These are phyloP conservation scores for Macadamia tetraphylla DNA, from an alignment of 164 flowering plant genomes.

Conservation along the genomic window DNA sequence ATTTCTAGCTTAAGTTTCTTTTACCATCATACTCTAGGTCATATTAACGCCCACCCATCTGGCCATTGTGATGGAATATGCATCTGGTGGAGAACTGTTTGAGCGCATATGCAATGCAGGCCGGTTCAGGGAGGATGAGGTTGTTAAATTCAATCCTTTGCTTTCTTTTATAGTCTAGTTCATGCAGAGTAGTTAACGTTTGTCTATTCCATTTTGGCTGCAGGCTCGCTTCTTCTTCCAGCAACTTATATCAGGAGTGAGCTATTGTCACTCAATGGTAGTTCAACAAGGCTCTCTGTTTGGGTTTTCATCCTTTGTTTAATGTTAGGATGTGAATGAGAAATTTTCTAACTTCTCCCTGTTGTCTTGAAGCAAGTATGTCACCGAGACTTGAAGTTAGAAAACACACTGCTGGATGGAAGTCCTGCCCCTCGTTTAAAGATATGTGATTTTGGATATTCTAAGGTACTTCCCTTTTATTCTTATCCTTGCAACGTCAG, in stretches of 20 bases:
- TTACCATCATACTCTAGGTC: constrained; percentile 32
- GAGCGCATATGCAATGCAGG: constrained; percentile 68
- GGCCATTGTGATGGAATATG: constrained; percentile 88
- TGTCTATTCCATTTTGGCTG: constrained; percentile 6
- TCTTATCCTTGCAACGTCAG: neutral
- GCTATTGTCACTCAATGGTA: constrained; percentile 77
- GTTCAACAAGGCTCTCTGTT: neutral
- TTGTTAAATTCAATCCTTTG: constrained; percentile 6
- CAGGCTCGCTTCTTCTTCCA: constrained; percentile 96
- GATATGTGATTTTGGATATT: constrained; percentile 92
- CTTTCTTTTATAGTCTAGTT: neutral
- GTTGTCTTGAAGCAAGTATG: constrained; percentile 70
- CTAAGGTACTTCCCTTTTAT: constrained; percentile 54
- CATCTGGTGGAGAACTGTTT: constrained; percentile 79
- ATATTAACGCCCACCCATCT: constrained; percentile 72
- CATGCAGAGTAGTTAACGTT: neutral
- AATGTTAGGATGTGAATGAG: neutral
- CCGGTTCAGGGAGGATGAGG: constrained; percentile 80
- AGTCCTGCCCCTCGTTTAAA: constrained; percentile 88
- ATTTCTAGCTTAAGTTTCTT: neutral
- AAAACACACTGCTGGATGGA: constrained; percentile 71
- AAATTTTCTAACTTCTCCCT: neutral
- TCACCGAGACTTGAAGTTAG: constrained; percentile 87
- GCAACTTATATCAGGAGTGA: constrained; percentile 89
- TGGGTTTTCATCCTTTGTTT: neutral